Percentiles rank a stretch among this genome's conserved stretches.
These are phyloP conservation scores for Nannochloropsis gaditana DNA, from an alignment of 108 stramenopile species.

Conservation along the genomic window DNA sequence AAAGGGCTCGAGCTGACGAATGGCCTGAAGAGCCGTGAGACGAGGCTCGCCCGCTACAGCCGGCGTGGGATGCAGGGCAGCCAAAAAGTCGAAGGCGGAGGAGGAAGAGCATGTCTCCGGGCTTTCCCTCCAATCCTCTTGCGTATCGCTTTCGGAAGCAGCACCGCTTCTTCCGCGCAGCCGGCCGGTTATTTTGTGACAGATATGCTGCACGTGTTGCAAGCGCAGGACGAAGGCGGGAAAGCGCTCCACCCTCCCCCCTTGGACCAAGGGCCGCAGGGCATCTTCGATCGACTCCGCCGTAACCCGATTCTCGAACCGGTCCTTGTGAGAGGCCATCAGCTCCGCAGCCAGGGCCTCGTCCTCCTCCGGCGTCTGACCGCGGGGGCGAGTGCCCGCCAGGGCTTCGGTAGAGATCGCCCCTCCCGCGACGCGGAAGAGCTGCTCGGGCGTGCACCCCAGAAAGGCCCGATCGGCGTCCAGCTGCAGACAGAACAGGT, in stretches of 20 bases:
- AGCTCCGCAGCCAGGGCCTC: constrained; percentile 32
- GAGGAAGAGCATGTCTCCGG: neutral
- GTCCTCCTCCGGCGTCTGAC: constrained; percentile 26
- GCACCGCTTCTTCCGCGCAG: neutral
- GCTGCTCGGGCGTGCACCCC: constrained; percentile 46
- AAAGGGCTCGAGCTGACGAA: neutral
- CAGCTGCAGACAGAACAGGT: constrained; percentile 34
- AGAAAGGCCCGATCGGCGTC: constrained; percentile 34
- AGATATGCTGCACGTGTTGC: constrained; percentile 47
- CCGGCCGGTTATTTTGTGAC: constrained; percentile 24
- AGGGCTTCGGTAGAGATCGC: constrained; percentile 41
- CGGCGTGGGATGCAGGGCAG: constrained; percentile 39
- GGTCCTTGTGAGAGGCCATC: constrained; percentile 34
- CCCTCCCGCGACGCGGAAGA: constrained; percentile 24
- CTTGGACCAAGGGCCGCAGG: neutral
- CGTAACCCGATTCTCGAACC: neutral
- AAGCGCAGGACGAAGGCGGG: constrained; percentile 20
- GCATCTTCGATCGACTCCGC: neutral
- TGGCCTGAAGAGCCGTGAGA: constrained; percentile 23
- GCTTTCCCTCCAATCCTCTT: neutral
- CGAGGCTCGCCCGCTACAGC: constrained; percentile 40
- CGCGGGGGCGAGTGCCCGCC: constrained; percentile 39
- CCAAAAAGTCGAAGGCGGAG: constrained; percentile 19
- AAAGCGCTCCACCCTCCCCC: constrained; percentile 20
- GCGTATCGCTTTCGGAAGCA: neutral